Evolutionary conservation across 2,329 filamentous ascomycete genomes (phyloP).

Genomic region (Penicillium sp.): DNA sequence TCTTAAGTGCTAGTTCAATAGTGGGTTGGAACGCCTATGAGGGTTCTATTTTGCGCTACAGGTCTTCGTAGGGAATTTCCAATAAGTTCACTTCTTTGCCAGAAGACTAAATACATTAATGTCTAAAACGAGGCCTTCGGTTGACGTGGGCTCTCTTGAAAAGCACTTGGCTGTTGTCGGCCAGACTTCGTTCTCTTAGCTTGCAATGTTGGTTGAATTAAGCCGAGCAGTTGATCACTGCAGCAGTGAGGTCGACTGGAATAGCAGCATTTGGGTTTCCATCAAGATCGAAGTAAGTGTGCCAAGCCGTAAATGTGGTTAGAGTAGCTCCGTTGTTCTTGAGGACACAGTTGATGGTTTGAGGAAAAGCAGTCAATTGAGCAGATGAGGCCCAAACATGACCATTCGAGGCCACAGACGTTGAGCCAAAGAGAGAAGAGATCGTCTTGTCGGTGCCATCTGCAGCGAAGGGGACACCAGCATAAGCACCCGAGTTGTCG

Average conservation of each 20-base stretch:
- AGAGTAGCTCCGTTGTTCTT: constrained; percentile 8
- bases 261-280: constrained; percentile 4
- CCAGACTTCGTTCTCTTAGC: background rate
- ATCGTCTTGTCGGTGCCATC: constrained; percentile 10
- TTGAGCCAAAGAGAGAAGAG: constrained; percentile 4
- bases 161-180: background rate
- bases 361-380: constrained; percentile 11
- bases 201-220: background rate
- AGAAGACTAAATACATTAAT: background rate
- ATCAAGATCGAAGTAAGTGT: constrained; percentile 14
- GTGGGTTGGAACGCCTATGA: background rate
- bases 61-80: background rate
- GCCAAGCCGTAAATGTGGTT: constrained; percentile 8
- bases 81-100: background rate
- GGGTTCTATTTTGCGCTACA: background rate
- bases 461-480: constrained; percentile 5
- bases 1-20: background rate
- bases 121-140: background rate
- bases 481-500: constrained; percentile 13
- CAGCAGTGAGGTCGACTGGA: constrained; percentile 11
- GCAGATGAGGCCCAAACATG: constrained; percentile 11
- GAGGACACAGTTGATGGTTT: constrained; percentile 12
- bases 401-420: constrained; percentile 13
- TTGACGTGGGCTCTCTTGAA: background rate
- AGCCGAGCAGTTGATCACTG: constrained; percentile 7